phyloP scores from a whole-genome alignment of 2,329 filamentous ascomycete species.

The Fragosphaeria purpurea region DNA sequence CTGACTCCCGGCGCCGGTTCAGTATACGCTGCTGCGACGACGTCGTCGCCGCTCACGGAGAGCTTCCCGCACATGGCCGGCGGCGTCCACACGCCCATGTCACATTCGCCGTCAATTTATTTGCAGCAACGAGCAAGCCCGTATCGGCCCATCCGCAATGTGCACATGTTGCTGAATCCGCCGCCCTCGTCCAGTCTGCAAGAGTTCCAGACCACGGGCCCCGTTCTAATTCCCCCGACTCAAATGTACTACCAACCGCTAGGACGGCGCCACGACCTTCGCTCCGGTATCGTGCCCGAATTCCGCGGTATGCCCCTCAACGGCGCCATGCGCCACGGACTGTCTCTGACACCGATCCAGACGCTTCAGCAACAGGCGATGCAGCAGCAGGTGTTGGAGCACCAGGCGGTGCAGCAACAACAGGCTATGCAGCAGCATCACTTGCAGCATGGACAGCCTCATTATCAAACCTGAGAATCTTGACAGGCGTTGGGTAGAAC shows the following conservation, averaged over 20 bases:
- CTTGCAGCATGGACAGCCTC: background rate
- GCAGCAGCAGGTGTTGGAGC: background rate
- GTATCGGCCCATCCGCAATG: slow-evolving; percentile 80
- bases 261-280: slow-evolving; percentile 57
- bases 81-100: slow-evolving; percentile 51
- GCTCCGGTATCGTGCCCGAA: slow-evolving; percentile 61
- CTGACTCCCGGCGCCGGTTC: slow-evolving; percentile 25
- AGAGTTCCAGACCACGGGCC: slow-evolving; percentile 49
- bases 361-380: slow-evolving; percentile 6
- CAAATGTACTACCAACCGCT: slow-evolving; percentile 79
- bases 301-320: slow-evolving; percentile 23
- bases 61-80: slow-evolving; percentile 36
- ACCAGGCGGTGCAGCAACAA: slow-evolving; percentile 1
- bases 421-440: slow-evolving; percentile 1
- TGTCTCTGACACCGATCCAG: slow-evolving; percentile 8
- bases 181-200: slow-evolving; percentile 73
- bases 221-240: slow-evolving; percentile 40
- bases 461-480: too few relatives aligned
- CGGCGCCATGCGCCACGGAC: slow-evolving; percentile 5
- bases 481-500: too few relatives aligned
- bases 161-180: slow-evolving; percentile 84
- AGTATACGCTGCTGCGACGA: slow-evolving; percentile 47
- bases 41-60: slow-evolving; percentile 61
- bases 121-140: slow-evolving; percentile 82
- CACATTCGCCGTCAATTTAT: slow-evolving; percentile 79